Evolutionary conservation across 352 stramenopile species (phyloP), one percentile per base, ranked within the genome.

Genomic region (Globisporangium mamillatum): DNA sequence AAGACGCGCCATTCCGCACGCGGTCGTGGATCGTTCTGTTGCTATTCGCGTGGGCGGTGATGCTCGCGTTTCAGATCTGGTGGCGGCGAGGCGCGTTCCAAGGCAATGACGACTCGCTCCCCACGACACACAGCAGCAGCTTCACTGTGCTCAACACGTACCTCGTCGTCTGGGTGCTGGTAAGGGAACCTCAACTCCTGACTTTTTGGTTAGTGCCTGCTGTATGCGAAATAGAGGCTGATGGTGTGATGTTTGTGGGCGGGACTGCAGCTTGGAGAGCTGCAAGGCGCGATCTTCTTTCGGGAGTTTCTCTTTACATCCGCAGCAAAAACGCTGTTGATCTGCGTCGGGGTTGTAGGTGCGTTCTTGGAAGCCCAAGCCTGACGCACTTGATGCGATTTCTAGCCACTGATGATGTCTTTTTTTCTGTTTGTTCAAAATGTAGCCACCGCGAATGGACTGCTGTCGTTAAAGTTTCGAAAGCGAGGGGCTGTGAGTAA

Each of bases 251-350:
- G 34, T 0, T 36, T 22, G 6, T 57, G 1, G 3, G 18, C 50
- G 22, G 8, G n/a, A 46, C 22, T 29, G 18, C 48, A 77, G 72
- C 56, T 67, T 10, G 62, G 69, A 4, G 50, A 66, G 1, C 7
- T 69, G 1, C 72, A 77, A 34, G 72, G 69, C 24, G 32, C 16
- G 3, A 16, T 66, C n/a, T 27, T 77, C 55, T 77, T 77, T 20
- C 50, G 53, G 1, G 69, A 77, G 38, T 60, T 74, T 24, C 57
- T 18, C 4, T 24, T 25, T 18, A 9, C n/a, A 8, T 46, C 66
- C 16, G 16, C 53, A 12, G 34, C 14, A 12, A 60, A 62, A 3
- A 10, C 56, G 53, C 53, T 59, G 3, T n/a, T 58, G 16, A 9
- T 67, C 16, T 63, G 66, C 27, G 7, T 64, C 18, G 52, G 60